Evolutionary conservation across 2,329 filamentous ascomycete species (phyloP).

Genomic region (Verticillium alfalfae): DNA sequence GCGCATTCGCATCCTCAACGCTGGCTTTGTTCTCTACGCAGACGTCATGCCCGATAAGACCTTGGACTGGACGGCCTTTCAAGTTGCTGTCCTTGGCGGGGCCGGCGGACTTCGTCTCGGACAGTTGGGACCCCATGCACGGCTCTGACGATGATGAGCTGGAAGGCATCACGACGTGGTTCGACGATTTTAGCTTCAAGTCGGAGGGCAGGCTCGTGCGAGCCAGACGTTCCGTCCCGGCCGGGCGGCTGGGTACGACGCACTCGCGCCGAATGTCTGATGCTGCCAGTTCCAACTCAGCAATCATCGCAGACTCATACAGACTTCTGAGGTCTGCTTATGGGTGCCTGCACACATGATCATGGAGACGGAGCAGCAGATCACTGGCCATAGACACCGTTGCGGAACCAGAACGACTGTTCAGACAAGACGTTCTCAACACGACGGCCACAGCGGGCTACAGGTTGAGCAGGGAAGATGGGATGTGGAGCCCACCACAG

Average conservation of each 20-base stretch:
- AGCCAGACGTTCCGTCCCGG: not conserved
- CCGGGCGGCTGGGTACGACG: not conserved
- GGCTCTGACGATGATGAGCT: slow-evolving; percentile 31
- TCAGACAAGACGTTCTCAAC: too few relatives aligned
- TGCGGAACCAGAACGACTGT: not conserved
- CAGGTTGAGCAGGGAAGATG: not conserved
- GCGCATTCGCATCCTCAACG: slow-evolving; percentile 47
- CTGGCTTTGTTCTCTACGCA: not conserved
- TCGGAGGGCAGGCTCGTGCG: not conserved
- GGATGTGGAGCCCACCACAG: not conserved
- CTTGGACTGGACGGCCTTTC: slow-evolving; percentile 60
- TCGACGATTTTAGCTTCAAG: slow-evolving; percentile 40
- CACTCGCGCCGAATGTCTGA: not conserved
- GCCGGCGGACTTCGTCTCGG: slow-evolving; percentile 46
- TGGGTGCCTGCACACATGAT: slow-evolving; percentile 22
- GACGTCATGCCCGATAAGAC: slow-evolving; percentile 40
- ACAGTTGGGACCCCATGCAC: slow-evolving; percentile 32
- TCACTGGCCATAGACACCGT: not conserved
- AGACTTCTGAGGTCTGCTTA: slow-evolving; percentile 31
- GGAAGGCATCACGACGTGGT: slow-evolving; percentile 46
- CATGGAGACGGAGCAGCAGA: too few relatives aligned
- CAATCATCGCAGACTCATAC: slow-evolving; percentile 12
- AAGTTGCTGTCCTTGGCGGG: slow-evolving; percentile 57
- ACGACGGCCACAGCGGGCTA: not conserved
- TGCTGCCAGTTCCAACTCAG: not conserved